A percentile compares a stretch with the other conserved stretches of the same genome.
Evolutionary conservation across 257 asterid genomes (phyloP).

Genomic region (Nicotiana knightiana): DNA sequence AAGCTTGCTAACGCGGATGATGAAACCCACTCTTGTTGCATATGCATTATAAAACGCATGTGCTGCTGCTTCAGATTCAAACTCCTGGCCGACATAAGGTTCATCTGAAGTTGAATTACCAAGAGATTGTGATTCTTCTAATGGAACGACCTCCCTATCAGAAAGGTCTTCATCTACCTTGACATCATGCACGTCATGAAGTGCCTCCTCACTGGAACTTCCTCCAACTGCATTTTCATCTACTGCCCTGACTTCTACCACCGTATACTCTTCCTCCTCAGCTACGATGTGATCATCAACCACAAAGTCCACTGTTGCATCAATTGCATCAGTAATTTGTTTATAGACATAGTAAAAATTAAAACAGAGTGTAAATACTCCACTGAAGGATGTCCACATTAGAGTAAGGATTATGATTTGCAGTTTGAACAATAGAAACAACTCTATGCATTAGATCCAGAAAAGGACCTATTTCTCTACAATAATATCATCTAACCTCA

Average conservation of each 20-base stretch:
- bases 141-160: conserved; percentile 43
- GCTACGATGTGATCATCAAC: conserved; percentile 65
- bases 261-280: conserved; percentile 66
- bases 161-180: conserved; percentile 64
- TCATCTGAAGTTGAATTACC: conserved; percentile 53
- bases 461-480: too few relatives aligned
- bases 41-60: conserved; percentile 86
- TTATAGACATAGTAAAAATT: not conserved
- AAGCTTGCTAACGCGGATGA: conserved; percentile 95
- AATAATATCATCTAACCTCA: too few relatives aligned
- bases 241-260: conserved; percentile 44
- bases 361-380: not conserved
- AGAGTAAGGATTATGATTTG: not conserved
- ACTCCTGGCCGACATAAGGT: conserved; percentile 84
- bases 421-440: not conserved
- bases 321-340: not conserved
- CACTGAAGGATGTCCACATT: not conserved
- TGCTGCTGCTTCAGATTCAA: conserved; percentile 91
- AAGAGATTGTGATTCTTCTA: conserved; percentile 55
- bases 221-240: conserved; percentile 47
- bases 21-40: conserved; percentile 81
- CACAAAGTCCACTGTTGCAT: conserved; percentile 67
- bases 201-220: conserved; percentile 51
- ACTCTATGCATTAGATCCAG: too few relatives aligned
- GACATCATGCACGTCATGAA: conserved; percentile 52